These are phyloP conservation scores for Dioscorea dumetorum DNA, from an alignment of 106 monocot genomes.

Conservation along the genomic window DNA sequence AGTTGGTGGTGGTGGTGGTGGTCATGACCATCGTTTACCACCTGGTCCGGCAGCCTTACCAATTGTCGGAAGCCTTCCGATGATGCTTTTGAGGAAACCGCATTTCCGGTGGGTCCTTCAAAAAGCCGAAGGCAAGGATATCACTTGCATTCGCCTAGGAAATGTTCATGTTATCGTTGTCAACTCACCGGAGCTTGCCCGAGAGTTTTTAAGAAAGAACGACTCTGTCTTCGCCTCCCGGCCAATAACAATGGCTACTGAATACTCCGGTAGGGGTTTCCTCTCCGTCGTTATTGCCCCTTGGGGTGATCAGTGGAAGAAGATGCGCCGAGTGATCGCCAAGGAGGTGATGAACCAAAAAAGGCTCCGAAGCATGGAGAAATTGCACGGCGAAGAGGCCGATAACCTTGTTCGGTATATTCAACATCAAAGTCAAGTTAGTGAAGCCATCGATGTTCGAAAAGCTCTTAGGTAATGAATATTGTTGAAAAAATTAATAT, in stretches of 20 bases:
- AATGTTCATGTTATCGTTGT: conserved; percentile 18
- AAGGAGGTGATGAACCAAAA: conserved; percentile 22
- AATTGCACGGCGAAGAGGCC: conserved; percentile 22
- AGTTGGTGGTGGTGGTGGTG: too few relatives aligned
- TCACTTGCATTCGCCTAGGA: conserved; percentile 29
- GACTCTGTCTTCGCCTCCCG: conserved; percentile 30
- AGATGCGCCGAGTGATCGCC: conserved; percentile 37
- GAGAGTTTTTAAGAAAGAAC: conserved; percentile 22
- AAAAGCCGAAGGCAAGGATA: conserved; percentile 16
- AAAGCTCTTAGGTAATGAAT: too few relatives aligned
- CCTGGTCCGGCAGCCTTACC: conserved; percentile 27
- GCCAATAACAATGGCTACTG: conserved; percentile 23
- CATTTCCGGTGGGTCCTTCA: conserved; percentile 29
- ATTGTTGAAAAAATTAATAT: too few relatives aligned
- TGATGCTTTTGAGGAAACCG: conserved; percentile 19
- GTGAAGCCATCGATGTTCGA: too few relatives aligned
- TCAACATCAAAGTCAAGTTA: background rate
- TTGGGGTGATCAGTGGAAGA: conserved; percentile 52
- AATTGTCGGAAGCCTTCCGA: conserved; percentile 16
- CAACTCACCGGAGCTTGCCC: conserved; percentile 23
- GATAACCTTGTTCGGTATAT: conserved; percentile 28
- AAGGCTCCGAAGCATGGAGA: conserved; percentile 7
- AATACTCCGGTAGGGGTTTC: conserved; percentile 11
- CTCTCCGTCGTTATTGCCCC: conserved; percentile 10
- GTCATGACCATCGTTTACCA: conserved; percentile 5